Evolutionary conservation across 2,329 filamentous ascomycete genomes (phyloP).

Genomic region (Ophiocordyceps camponoti-leonardi): DNA sequence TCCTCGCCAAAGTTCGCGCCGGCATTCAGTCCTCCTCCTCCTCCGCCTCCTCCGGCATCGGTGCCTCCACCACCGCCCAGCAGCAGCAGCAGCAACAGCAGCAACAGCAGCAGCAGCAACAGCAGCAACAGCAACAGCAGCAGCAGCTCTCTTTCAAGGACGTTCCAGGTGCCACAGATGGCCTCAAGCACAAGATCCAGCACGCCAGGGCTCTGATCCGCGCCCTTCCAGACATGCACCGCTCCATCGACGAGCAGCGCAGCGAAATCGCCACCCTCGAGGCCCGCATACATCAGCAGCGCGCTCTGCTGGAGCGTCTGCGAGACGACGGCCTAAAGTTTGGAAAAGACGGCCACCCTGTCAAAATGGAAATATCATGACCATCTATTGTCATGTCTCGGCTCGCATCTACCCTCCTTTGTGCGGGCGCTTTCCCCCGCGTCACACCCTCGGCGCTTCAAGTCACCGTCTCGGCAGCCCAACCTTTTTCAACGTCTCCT

Average conservation of each 20-base stretch:
- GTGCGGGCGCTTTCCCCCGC: background rate
- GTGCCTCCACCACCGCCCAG: slow-evolving; percentile 20
- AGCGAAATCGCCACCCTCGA: slow-evolving; percentile 52
- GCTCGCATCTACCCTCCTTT: background rate
- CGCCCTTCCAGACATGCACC: slow-evolving; percentile 51
- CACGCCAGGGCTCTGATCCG: slow-evolving; percentile 52
- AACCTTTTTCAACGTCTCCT: slow-evolving; percentile 44
- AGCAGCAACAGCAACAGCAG: slow-evolving; percentile 11
- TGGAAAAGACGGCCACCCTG: slow-evolving; percentile 14
- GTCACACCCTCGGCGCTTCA: background rate
- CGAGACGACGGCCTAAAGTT: slow-evolving; percentile 25
- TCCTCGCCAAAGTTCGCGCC: slow-evolving; percentile 56
- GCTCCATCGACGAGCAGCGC: slow-evolving; percentile 50
- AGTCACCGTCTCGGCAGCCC: slow-evolving; percentile 16
- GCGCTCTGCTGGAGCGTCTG: slow-evolving; percentile 35
- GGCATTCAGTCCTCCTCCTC: slow-evolving; percentile 24
- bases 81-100: too few relatives aligned
- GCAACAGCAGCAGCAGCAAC: slow-evolving; percentile 12
- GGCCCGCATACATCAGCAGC: slow-evolving; percentile 44
- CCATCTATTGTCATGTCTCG: background rate
- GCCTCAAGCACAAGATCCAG: slow-evolving; percentile 68
- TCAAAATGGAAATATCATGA: slow-evolving; percentile 23
- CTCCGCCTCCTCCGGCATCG: slow-evolving; percentile 20
- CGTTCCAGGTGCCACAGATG: slow-evolving; percentile 59
- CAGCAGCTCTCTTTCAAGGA: slow-evolving; percentile 45